Evolutionary conservation across 768 basidiomycete genomes (phyloP).

Genomic region (Termitomyces sp.): DNA sequence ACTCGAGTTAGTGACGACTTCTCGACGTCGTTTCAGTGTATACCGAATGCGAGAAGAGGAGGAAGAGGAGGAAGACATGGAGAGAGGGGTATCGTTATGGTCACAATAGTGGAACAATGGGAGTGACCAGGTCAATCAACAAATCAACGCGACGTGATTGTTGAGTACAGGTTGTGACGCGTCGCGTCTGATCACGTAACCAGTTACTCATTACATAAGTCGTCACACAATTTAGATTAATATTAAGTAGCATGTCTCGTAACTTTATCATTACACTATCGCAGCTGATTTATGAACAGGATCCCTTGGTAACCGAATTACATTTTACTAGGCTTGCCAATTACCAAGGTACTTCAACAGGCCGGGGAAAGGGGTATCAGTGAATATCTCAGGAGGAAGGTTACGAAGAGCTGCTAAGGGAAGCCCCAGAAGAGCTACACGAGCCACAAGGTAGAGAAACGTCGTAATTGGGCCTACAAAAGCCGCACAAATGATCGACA

Average conservation of each 20-base stretch:
- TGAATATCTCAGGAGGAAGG: background rate
- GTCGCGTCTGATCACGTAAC: background rate
- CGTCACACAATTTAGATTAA: too few species aligned
- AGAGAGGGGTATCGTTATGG: background rate
- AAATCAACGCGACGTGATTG: slow-evolving; percentile 12
- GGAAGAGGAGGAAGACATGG: slow-evolving; percentile 10
- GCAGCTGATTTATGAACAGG: background rate
- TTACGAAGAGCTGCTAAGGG: background rate
- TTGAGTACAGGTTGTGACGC: slow-evolving; percentile 7
- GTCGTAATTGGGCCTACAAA: background rate
- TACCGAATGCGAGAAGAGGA: slow-evolving; percentile 5
- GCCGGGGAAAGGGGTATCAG: background rate
- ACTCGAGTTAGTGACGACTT: slow-evolving; percentile 10
- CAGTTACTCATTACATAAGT: too few species aligned
- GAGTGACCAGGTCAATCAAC: slow-evolving; percentile 5
- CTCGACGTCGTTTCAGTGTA: slow-evolving; percentile 9
- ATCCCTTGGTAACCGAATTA: background rate
- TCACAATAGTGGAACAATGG: background rate
- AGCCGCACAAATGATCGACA: background rate
- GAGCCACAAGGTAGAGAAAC: background rate
- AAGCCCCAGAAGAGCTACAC: background rate
- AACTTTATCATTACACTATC: background rate
- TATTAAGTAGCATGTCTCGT: too few species aligned
- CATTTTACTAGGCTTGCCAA: background rate
- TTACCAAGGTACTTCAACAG: background rate